Percentiles rank a stretch among this genome's conserved stretches.
phyloP scores from a whole-genome alignment of 352 stramenopile genomes.

The Phytophthora rubi region DNA sequence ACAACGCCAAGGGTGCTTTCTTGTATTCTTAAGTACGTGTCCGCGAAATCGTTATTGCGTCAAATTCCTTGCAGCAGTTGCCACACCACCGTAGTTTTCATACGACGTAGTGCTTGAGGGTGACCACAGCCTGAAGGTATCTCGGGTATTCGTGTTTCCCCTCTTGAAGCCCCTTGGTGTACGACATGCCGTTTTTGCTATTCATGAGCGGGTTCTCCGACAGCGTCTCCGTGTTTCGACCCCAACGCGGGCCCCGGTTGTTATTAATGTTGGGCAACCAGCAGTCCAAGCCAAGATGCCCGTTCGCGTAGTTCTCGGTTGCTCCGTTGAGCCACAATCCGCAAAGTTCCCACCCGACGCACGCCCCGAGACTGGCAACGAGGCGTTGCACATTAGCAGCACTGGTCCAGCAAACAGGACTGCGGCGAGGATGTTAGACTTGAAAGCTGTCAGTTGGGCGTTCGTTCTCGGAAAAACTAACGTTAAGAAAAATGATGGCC shows the following conservation, averaged over 20 bases:
- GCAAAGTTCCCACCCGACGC: conserved; percentile 83
- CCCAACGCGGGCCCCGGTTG: conserved; percentile 92
- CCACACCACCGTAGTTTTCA: conserved; percentile 59
- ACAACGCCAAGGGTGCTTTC: no score
- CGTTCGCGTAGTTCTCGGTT: conserved; percentile 54
- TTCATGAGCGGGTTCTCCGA: conserved; percentile 93
- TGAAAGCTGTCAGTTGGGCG: no score
- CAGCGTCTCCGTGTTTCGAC: conserved; percentile 90
- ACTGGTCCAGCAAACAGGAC: no score
- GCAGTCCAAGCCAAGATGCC: conserved; percentile 87
- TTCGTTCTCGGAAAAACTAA: no score
- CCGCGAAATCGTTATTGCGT: conserved; percentile 90
- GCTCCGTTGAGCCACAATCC: conserved; percentile 70
- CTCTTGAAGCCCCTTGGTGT: conserved; percentile 89
- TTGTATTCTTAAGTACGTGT: conserved; percentile 80
- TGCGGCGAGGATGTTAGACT: no score
- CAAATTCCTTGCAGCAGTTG: conserved; percentile 81
- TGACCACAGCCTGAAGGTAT: conserved; percentile 82
- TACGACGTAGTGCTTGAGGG: conserved; percentile 93
- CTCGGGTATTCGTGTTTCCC: conserved; percentile 41
- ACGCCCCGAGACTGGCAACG: conserved; percentile 50
- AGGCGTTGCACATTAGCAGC: conserved; percentile 78
- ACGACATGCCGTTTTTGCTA: conserved; percentile 86
- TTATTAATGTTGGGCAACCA: conserved; percentile 96
- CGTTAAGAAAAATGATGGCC: no score